phyloP scores from a whole-genome alignment of 441 rosid species.

The Daphne laureola region DNA sequence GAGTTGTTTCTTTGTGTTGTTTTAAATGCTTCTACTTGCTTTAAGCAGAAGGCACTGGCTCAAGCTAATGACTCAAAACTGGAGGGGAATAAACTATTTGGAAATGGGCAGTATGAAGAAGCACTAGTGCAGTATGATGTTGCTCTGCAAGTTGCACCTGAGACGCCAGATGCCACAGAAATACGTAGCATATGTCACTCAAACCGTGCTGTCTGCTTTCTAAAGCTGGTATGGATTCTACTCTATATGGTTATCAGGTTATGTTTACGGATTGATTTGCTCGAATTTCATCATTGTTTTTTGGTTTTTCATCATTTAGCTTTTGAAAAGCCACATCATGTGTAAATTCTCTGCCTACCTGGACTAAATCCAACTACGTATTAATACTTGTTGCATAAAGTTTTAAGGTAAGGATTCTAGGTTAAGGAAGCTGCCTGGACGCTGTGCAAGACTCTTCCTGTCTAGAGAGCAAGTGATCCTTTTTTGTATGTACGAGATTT shows the following conservation, averaged over 20 bases:
- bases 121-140: constrained; percentile 57
- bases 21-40: not conserved
- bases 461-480: too few species aligned
- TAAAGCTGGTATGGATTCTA: constrained; percentile 49
- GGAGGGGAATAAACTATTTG: constrained; percentile 74
- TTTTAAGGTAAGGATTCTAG: too few species aligned
- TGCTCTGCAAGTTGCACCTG: constrained; percentile 52
- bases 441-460: too few species aligned
- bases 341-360: too few species aligned
- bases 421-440: too few species aligned
- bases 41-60: constrained; percentile 42
- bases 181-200: constrained; percentile 67
- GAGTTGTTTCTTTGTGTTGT: not conserved
- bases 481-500: too few species aligned
- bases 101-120: constrained; percentile 62
- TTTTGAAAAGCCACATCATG: too few species aligned
- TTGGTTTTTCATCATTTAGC: too few species aligned
- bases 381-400: too few species aligned
- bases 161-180: constrained; percentile 34
- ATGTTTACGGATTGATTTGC: too few species aligned
- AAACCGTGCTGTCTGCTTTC: constrained; percentile 71
- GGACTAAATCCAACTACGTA: too few species aligned
- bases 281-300: too few species aligned
- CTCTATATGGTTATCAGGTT: not conserved
- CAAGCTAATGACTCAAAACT: constrained; percentile 66